Evolutionary conservation across 768 basidiomycete species (phyloP).

Genomic region (Hericium rajendrae): DNA sequence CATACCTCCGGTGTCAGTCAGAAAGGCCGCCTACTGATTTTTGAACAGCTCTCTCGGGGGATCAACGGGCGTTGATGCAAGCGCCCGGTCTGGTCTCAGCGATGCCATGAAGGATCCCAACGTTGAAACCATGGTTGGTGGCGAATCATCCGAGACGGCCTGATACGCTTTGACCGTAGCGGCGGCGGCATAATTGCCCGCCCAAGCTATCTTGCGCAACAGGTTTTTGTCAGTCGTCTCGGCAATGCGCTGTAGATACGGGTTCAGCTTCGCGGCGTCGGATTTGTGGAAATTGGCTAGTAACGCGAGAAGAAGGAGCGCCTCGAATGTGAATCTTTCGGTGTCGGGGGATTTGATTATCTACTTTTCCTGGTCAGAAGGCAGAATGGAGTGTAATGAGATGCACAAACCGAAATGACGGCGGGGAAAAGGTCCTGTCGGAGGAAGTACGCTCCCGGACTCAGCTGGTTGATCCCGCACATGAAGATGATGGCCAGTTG

Average conservation of each 20-base stretch:
- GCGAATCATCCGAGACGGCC: conserved; percentile 41
- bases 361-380: conserved; percentile 22
- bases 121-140: conserved; percentile 39
- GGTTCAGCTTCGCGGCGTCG: conserved; percentile 60
- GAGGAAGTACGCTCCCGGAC: conserved; percentile 64
- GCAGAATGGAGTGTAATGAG: not conserved
- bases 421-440: conserved; percentile 51
- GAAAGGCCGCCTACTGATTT: conserved; percentile 32
- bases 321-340: conserved; percentile 49
- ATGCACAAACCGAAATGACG: conserved; percentile 26
- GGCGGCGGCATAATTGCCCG: conserved; percentile 41
- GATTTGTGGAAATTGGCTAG: conserved; percentile 68
- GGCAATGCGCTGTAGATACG: conserved; percentile 46
- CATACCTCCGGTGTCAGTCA: not conserved
- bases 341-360: conserved; percentile 47
- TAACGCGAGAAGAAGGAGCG: conserved; percentile 47
- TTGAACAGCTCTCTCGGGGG: conserved; percentile 47
- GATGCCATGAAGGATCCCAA: conserved; percentile 43
- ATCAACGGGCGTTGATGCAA: conserved; percentile 36
- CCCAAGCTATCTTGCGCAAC: conserved; percentile 51
- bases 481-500: conserved; percentile 50
- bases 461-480: conserved; percentile 51
- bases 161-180: conserved; percentile 46
- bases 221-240: conserved; percentile 38
- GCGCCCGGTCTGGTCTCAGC: conserved; percentile 44